These are phyloP conservation scores for Phytophthora cryptogea DNA, from an alignment of 352 stramenopile genomes.

Conservation along the genomic window DNA sequence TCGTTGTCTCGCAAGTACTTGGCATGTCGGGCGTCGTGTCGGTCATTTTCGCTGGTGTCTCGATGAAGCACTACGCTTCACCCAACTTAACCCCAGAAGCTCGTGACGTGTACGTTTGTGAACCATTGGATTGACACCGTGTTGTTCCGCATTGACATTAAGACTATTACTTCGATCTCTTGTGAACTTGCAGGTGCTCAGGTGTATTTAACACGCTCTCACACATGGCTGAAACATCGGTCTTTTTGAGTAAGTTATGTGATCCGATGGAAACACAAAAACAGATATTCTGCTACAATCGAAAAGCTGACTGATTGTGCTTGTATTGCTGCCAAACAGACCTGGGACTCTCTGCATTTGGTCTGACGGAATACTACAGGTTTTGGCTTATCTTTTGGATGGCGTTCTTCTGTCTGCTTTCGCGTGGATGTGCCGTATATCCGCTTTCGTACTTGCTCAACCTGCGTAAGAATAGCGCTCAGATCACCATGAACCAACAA, in stretches of 20 bases:
- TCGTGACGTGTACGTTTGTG: slow-evolving; percentile 69
- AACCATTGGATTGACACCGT: background rate
- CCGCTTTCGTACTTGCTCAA: slow-evolving; percentile 82
- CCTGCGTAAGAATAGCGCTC: slow-evolving; percentile 51
- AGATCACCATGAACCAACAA: slow-evolving; percentile 89
- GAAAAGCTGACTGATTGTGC: background rate
- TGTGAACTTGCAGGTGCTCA: slow-evolving; percentile 55
- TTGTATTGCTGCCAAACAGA: slow-evolving; percentile 46
- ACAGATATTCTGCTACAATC: too few relatives aligned
- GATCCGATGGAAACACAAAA: too few relatives aligned
- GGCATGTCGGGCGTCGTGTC: slow-evolving; percentile 92
- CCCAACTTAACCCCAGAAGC: slow-evolving; percentile 86
- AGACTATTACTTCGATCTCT: background rate
- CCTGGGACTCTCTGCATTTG: slow-evolving; percentile 91
- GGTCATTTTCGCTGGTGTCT: slow-evolving; percentile 93
- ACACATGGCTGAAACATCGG: slow-evolving; percentile 91
- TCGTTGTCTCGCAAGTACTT: slow-evolving; percentile 72
- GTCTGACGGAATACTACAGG: slow-evolving; percentile 74
- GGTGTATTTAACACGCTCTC: slow-evolving; percentile 91
- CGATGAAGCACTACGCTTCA: slow-evolving; percentile 90
- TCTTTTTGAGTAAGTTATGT: slow-evolving; percentile 87
- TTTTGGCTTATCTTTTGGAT: slow-evolving; percentile 90
- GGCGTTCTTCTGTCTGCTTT: slow-evolving; percentile 83
- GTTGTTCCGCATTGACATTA: background rate
- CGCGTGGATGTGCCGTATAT: slow-evolving; percentile 88